These are phyloP conservation scores for Fusarium chuoi DNA, from an alignment of 2,329 filamentous ascomycete genomes.

Conservation along the genomic window DNA sequence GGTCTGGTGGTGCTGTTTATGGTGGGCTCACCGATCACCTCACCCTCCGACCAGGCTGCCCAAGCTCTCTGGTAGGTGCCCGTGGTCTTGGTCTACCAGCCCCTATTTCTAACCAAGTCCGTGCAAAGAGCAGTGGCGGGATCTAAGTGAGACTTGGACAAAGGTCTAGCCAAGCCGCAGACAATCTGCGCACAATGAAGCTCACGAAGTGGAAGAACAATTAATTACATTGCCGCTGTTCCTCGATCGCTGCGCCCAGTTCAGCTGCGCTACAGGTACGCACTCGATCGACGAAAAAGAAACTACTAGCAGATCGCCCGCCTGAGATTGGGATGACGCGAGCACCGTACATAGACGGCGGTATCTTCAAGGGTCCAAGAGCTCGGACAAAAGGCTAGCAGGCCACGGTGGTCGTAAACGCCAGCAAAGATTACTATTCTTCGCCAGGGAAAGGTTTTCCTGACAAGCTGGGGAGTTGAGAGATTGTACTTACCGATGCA, in stretches of 20 bases:
- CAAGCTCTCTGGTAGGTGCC: slow-evolving; percentile 21
- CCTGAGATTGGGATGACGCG: slow-evolving; percentile 33
- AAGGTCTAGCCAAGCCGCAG: slow-evolving; percentile 27
- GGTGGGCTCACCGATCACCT: slow-evolving; percentile 43
- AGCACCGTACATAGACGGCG: slow-evolving; percentile 9
- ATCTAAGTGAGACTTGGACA: slow-evolving; percentile 25
- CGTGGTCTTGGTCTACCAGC: slow-evolving; percentile 20
- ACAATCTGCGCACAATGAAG: slow-evolving; percentile 24
- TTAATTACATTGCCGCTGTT: slow-evolving; percentile 10
- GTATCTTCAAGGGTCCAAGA: slow-evolving; percentile 13
- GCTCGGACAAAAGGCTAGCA: slow-evolving; percentile 12
- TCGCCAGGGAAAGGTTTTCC: slow-evolving; percentile 1
- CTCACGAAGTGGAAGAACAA: slow-evolving; percentile 25
- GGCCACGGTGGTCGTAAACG: slow-evolving; percentile 7
- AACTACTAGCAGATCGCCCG: slow-evolving; percentile 30
- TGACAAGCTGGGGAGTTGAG: background rate
- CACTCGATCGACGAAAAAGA: slow-evolving; percentile 26
- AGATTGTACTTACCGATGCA: slow-evolving; percentile 1
- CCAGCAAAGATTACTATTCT: slow-evolving; percentile 26
- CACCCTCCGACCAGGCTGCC: slow-evolving; percentile 32
- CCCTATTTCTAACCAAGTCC: slow-evolving; percentile 38
- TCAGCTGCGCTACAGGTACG: slow-evolving; percentile 27
- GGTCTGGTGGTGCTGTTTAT: slow-evolving; percentile 36
- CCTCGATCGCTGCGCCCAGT: slow-evolving; percentile 19
- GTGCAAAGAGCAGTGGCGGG: slow-evolving; percentile 32